Evolutionary conservation across 73 alveolate genomes (phyloP), one percentile per base, ranked within the genome.

Genomic region (Paramecium primaurelia): DNA sequence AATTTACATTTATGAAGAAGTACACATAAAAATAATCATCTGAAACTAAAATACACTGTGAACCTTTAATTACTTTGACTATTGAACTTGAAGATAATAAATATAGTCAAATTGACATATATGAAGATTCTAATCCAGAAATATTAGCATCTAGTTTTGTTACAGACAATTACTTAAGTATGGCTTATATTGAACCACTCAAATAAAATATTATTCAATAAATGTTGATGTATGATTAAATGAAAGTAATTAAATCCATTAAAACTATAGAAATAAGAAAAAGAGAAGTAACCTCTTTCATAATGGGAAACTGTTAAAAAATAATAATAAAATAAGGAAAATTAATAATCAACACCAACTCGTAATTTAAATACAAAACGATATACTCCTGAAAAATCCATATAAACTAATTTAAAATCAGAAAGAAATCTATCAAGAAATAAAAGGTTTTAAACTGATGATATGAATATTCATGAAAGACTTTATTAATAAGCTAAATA

Each of bases 71-170:
- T 9, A 80, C 91, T 42, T 38, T 80, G 32, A 80, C 71, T 11
- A 80, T 80, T 28, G 91, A 80, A 80, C 34, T 80, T 34, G 91
- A 80, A 45, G 75, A 49, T 4, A 49, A 80, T 49, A 80, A 80
- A 49, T 80, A 32, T 47, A 49, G 77, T 42, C 58, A 40, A 47
- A 80, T 80, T 16, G 11, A 80, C 26, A 80, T 80, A 16, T 49
- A 80, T 26, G 91, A 80, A 38, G 91, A 80, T 42, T 80, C 91
- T 20, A 80, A 80, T 80, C 91, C 91, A 32, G 71, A 80, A 80
- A 45, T 45, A 34, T 80, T 80, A 18, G 91, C 91, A 44, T 59
- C 47, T 9, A 42, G 45, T 9, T 80, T 80, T 80, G 75, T 80
- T 80, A 49, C 91, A 45, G 49, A 80, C 2, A 42, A 80, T 25